Base-by-base conservation (phyloP, 306 rosid species). In the Gynostemma pentaphyllum region DNA sequence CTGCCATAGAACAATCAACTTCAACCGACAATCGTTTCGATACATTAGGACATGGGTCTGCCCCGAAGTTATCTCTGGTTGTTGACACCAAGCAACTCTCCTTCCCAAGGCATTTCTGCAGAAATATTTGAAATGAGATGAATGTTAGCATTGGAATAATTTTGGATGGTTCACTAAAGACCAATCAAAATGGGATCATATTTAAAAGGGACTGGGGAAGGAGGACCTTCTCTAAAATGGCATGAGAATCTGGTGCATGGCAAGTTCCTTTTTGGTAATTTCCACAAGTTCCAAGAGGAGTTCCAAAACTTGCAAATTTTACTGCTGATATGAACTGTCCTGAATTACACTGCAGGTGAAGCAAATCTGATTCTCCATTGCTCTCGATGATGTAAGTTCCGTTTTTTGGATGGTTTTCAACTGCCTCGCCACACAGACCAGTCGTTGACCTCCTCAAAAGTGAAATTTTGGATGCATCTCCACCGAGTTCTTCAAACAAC, bases 401-500 rank as follows among this genome's bases (percentile, higher is more conserved):
- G 9, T 24, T 7, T 1, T 37, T 70, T 9, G 73, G 69, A 48
- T 74, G 72, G 74, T 74, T 27, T 66, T 74, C 82, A 49, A 14
- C 67, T 56, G 70, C 67, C 22, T 78, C 76, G 27, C 60, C 80
- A 46, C 83, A 79, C 22, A 75, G 61, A 41, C 64, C 69, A 5
- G 73, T 56, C 55, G 76, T 56, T 13, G 80, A 75, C 76, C 95
- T 88, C 74, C 75, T 85, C 16, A 77, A 51, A 2, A 94, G 53
- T 61, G 90, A 68, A 57, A 86, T 86, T 79, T 80, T 86, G 48
- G 82, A 76, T 36, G 88, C 87, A 74, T 89, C 85, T 12, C 99
- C 99, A 0, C 97, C 99, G n/a, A 94, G 81, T 73, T 94, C 99
- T 80, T 94, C 97, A 56, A 94, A 84, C 23, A 86, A 68, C 24